Evolutionary conservation across 345 rosid genomes (phyloP).

Genomic region (Populus tremula): DNA sequence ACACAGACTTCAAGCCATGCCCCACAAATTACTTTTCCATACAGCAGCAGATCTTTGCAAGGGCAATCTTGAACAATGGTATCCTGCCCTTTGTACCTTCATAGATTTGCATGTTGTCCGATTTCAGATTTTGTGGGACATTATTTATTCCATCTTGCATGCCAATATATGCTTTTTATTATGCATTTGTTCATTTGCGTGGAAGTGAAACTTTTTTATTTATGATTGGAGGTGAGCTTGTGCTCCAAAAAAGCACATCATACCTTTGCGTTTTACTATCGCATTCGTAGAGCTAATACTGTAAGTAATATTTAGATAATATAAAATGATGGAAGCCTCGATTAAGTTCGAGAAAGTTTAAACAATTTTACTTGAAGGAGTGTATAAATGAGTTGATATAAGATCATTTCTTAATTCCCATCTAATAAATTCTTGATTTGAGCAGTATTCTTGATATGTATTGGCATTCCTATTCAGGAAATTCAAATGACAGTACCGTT

Average conservation of each 20-base stretch:
- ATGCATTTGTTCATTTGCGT: slow-evolving; percentile 3
- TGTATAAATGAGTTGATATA: background rate
- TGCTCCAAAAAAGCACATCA: slow-evolving; percentile 16
- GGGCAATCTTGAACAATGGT: slow-evolving; percentile 38
- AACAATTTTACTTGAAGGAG: too few species aligned
- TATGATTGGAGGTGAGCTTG: slow-evolving; percentile 15
- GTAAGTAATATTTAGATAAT: too few species aligned
- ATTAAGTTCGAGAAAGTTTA: too few species aligned
- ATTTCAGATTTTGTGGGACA: slow-evolving; percentile 42
- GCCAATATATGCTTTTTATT: background rate
- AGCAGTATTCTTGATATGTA: background rate
- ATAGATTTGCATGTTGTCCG: slow-evolving; percentile 38
- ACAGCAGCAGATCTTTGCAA: slow-evolving; percentile 27
- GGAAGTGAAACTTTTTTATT: background rate
- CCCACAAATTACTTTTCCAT: slow-evolving; percentile 6
- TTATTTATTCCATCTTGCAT: slow-evolving; percentile 20
- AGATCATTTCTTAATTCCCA: background rate
- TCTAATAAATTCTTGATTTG: background rate
- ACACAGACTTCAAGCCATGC: background rate
- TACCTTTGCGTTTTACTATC: background rate
- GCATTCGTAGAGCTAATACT: background rate
- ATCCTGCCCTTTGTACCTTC: slow-evolving; percentile 19
- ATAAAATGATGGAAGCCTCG: too few species aligned
- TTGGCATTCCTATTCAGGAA: background rate
- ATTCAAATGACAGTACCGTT: background rate